phyloP scores from a whole-genome alignment of 2,329 filamentous ascomycete species.

The Botrytis pseudocinerea region DNA sequence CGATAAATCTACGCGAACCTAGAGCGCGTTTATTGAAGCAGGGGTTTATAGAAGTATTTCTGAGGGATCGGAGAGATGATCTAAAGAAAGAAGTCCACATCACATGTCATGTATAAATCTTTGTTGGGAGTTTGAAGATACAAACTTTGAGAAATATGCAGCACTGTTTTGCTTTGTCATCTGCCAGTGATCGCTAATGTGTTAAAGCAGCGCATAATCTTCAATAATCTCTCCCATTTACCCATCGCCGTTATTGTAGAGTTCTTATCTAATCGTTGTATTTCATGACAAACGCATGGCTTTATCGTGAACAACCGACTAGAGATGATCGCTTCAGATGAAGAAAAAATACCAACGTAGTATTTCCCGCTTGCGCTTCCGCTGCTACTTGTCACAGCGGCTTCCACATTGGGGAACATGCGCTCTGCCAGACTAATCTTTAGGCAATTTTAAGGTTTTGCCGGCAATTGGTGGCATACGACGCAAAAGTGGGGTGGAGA shows the following conservation, averaged over 20 bases:
- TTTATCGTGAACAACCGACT: not conserved
- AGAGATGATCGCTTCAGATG: not conserved
- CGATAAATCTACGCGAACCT: slow-evolving; percentile 1
- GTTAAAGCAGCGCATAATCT: not conserved
- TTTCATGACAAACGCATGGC: not conserved
- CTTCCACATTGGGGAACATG: not conserved
- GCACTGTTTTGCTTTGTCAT: slow-evolving; percentile 13
- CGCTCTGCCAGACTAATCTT: not conserved
- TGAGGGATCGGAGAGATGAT: not conserved
- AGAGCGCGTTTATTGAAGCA: not conserved
- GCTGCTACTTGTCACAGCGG: not conserved
- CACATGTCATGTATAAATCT: not conserved
- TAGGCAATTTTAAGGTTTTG: not conserved
- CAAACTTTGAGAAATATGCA: not conserved
- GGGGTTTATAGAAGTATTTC: not conserved
- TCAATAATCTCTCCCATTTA: not conserved
- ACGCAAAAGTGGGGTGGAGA: not conserved
- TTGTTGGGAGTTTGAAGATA: not conserved
- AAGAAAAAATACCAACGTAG: not conserved
- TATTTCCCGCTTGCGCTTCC: not conserved
- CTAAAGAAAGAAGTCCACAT: slow-evolving; percentile 5
- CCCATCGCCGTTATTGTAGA: not conserved
- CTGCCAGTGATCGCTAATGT: not conserved
- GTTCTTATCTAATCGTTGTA: not conserved
- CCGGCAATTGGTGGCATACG: not conserved